Percentiles rank a stretch among this genome's conserved stretches.
Evolutionary conservation across 805 yeast species (phyloP).

Genomic region (Candida palmyrensis): DNA sequence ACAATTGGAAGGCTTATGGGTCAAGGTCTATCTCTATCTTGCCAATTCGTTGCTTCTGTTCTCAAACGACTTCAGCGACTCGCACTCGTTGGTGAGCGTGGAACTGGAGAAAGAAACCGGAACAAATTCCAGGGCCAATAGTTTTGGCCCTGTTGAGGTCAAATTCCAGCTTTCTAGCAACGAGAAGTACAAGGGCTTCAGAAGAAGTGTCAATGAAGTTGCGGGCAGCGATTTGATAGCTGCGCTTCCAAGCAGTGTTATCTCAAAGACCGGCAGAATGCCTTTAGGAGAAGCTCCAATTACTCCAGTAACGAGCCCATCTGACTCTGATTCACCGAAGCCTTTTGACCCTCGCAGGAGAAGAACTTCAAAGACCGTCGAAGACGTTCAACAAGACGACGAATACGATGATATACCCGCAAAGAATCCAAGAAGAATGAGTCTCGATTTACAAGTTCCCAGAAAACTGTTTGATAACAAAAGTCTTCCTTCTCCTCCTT

Average conservation of each 20-base stretch:
- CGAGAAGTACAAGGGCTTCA: slow-evolving; percentile 38
- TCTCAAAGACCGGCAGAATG: background rate
- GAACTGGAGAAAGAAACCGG: slow-evolving; percentile 7
- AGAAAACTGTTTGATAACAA: slow-evolving; percentile 3
- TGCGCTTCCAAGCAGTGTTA: slow-evolving; percentile 1
- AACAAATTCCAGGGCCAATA: slow-evolving; percentile 3
- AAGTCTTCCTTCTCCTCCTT: slow-evolving; percentile 9
- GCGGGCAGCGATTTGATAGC: slow-evolving; percentile 4
- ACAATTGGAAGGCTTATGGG: slow-evolving; percentile 33
- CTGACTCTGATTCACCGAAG: slow-evolving; percentile 10
- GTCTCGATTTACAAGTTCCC: slow-evolving; percentile 1
- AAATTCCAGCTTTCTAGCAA: slow-evolving; percentile 22
- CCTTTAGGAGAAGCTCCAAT: slow-evolving; percentile 1
- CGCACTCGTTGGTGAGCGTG: slow-evolving; percentile 16
- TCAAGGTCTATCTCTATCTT: slow-evolving; percentile 32
- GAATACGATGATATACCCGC: slow-evolving; percentile 3
- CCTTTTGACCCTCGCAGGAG: slow-evolving; percentile 20
- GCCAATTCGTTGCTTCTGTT: slow-evolving; percentile 32
- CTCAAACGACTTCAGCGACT: slow-evolving; percentile 18
- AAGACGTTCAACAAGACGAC: background rate
- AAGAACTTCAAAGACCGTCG: slow-evolving; percentile 4
- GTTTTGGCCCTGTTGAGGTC: slow-evolving; percentile 6
- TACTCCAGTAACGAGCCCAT: slow-evolving; percentile 4
- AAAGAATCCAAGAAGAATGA: slow-evolving; percentile 13
- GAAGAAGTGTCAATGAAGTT: slow-evolving; percentile 23